Evolutionary conservation across 2,329 filamentous ascomycete species (phyloP).

Genomic region (Paraphoma chrysanthemicola): DNA sequence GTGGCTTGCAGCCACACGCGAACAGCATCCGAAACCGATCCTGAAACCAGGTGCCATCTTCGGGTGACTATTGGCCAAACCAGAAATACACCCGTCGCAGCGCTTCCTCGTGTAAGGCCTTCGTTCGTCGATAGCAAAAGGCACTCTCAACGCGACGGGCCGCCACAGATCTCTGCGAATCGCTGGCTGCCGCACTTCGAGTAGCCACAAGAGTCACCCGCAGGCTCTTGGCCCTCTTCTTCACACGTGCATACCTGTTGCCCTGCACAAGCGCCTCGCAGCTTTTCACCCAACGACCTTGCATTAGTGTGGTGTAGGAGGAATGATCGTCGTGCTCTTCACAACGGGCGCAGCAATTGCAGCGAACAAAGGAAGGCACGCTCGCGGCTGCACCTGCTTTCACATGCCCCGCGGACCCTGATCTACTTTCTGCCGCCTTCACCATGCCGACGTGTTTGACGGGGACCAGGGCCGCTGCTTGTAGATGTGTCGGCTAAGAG

Average conservation of each 20-base stretch:
- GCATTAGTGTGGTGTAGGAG: neutral
- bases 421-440: too few species aligned
- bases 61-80: slow-evolving; percentile 30
- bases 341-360: neutral
- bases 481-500: slow-evolving; percentile 3
- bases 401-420: neutral
- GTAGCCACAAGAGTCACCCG: neutral
- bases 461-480: neutral
- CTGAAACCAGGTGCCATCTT: slow-evolving; percentile 16
- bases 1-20: slow-evolving; percentile 38
- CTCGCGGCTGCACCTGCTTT: neutral
- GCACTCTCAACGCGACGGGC: slow-evolving; percentile 34
- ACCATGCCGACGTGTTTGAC: too few species aligned
- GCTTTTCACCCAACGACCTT: neutral
- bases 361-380: neutral
- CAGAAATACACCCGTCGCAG: slow-evolving; percentile 20
- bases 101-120: slow-evolving; percentile 31
- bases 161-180: slow-evolving; percentile 32
- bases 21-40: slow-evolving; percentile 28
- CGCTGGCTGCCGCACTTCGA: slow-evolving; percentile 4
- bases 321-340: neutral
- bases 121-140: slow-evolving; percentile 22
- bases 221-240: neutral
- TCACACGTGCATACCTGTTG: neutral
- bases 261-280: neutral